Conservation (phyloP, 2,329 filamentous ascomycete genomes). For the Neurospora crassa region DNA sequence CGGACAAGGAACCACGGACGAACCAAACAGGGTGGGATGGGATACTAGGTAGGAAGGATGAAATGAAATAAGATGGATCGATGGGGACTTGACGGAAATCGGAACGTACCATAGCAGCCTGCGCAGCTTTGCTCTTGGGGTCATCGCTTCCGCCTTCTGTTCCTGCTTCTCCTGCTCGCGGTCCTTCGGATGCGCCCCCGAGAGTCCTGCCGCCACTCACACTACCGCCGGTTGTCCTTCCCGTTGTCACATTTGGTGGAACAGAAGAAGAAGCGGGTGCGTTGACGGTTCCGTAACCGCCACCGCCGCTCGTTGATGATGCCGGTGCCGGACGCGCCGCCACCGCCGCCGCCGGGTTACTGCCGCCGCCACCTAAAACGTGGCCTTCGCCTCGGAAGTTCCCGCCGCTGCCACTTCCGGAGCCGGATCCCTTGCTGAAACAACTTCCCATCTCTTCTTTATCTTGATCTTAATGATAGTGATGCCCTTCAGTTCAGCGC, state of each 20-base stretch:
- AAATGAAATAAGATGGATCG: background rate
- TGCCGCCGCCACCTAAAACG: background rate
- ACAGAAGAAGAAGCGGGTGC: slow-evolving; percentile 42
- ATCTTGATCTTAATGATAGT: too few species aligned
- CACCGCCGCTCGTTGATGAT: background rate
- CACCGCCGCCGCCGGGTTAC: background rate
- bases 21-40: background rate
- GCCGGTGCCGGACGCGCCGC: background rate
- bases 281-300: slow-evolving; percentile 1
- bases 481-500: too few species aligned
- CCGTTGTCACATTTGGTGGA: slow-evolving; percentile 26
- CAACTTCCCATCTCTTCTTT: slow-evolving; percentile 64
- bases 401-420: background rate
- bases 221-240: slow-evolving; percentile 20
- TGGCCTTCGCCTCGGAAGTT: background rate
- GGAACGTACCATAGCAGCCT: slow-evolving; percentile 69
- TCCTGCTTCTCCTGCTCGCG: background rate
- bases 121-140: slow-evolving; percentile 63
- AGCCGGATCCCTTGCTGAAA: slow-evolving; percentile 59
- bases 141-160: slow-evolving; percentile 35
- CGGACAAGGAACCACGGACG: background rate
- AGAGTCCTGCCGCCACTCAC: slow-evolving; percentile 50
- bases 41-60: background rate
- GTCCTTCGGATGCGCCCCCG: slow-evolving; percentile 32
- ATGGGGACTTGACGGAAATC: background rate